Evolutionary conservation across 2,329 filamentous ascomycete genomes (phyloP), one percentile per base, ranked within the genome.

Genomic region (Fusarium pseudocircinatum): DNA sequence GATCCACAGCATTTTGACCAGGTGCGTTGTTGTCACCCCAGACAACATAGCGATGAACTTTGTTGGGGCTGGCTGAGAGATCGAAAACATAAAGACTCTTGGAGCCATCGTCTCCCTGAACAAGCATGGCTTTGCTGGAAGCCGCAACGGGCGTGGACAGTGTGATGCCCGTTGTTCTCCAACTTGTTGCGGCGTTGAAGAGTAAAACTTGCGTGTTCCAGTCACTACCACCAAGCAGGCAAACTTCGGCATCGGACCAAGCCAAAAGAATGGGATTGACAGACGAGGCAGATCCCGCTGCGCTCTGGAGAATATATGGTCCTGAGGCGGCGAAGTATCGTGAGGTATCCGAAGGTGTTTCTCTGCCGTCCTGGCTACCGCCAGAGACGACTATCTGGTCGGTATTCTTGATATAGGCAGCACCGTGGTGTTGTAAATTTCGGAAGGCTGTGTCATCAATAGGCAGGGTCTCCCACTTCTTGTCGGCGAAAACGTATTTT

Each of bases 11-110:
- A 59, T 83, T 85, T 54, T 76, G 83, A 78, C 85, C 88, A 47
- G 81, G 87, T 69, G 78, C 86, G 22, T 93, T 93, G 44, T 86
- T 85, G 16, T 87, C 86, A 70, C 90, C 88, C 53, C 92, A 81
- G 20, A 97, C 82, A 24, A 94, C 87, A 37, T 92, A 89, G 63
- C 93, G 90, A 37, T 88, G 89, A 47, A 97, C 93, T 12, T 85
- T 83, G 79, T 97, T 97, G 7, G 96, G 95, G 0, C 91, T 90
- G 15, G 87, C 85, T 20, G 87, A 87, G 83, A 95, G 88, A 79
- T 97, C 91, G 76, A 96, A 97, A 16, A 91, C 90, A 75, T 95
- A 90, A 24, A 98, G 84, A 43, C 92, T 90, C 79, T 94, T 95
- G 81, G 93, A 95, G 34, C 88, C 91, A 80, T 97, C 94, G 46